Base-by-base conservation (phyloP, 2,329 filamentous ascomycete species). In the Paraconiothyrium sp. region DNA sequence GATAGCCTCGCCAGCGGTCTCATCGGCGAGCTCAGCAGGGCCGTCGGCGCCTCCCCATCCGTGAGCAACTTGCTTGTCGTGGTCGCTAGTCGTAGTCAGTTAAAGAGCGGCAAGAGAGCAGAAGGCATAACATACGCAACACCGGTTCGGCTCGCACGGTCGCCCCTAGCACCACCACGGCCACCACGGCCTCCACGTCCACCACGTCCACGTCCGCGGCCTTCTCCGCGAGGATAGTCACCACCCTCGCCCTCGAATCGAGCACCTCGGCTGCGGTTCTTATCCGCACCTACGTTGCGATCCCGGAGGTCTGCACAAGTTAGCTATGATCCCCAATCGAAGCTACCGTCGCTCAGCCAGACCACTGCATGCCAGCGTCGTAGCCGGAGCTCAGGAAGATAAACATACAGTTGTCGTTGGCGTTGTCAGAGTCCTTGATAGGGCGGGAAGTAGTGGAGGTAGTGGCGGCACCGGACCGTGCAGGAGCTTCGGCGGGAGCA, bases 21-120 rank as follows among this genome's bases (percentile, higher is more conserved):
- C 95, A 75, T 98, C 95, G 77, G 91, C 91, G 83, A 91, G 89
- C 84, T 96, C 93, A 77, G 91, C 91, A 66, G 90, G 84, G 75
- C 93, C 95, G 77, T 92, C 91, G 72, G 87, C 86, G 76, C 88
- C 90, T 74, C 94, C 95, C 93, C 94, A 98, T 73, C 92, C 91
- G 81, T 94, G 92, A 77, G 89, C 91, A 78, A 91, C 89, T 83
- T 94, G 91, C 88, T 96, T 96, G 74, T 93, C 90, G 76, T 91
- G 90, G 68, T 92, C 90, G 76, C 91, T 92, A 57, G 8, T 27
- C 6, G 16, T 24, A 39, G 65, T 76, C 59, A 77, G 70, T 57
- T 5, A 46, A 49, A 24, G 14, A 9, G 39, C 27, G 16, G 14
- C 6, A 14, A 44, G 11, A 27, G 46, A 16, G 32, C 13, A 14